Conservation (phyloP, 495 filamentous ascomycete species). For the Amniculicola lignicola region DNA sequence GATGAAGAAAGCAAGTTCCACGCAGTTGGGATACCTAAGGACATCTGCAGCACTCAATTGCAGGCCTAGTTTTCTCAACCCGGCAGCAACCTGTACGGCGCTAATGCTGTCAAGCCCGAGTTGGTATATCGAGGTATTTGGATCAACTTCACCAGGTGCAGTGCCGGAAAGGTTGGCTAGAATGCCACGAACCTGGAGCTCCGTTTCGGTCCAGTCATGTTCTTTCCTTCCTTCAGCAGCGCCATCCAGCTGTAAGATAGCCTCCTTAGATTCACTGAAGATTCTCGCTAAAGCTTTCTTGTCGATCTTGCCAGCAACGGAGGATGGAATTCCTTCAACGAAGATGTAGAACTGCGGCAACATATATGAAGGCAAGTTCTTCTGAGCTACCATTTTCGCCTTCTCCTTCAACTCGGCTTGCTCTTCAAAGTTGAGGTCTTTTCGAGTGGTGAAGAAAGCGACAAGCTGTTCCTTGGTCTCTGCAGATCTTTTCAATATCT, state of each 20-base stretch:
- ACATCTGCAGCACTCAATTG: slow-evolving; percentile 63
- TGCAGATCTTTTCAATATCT: slow-evolving; percentile 17
- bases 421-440: not conserved
- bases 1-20: slow-evolving; percentile 44
- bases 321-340: slow-evolving; percentile 31
- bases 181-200: slow-evolving; percentile 52
- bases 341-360: slow-evolving; percentile 30
- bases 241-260: not conserved
- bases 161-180: slow-evolving; percentile 53
- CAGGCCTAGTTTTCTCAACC: slow-evolving; percentile 37
- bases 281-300: slow-evolving; percentile 37
- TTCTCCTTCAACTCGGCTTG: slow-evolving; percentile 2
- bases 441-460: slow-evolving; percentile 21
- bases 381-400: slow-evolving; percentile 3
- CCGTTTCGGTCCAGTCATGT: slow-evolving; percentile 49
- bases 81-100: slow-evolving; percentile 43
- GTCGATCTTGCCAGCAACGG: slow-evolving; percentile 43
- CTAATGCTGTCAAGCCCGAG: slow-evolving; percentile 47
- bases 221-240: not conserved
- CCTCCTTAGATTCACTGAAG: slow-evolving; percentile 29
- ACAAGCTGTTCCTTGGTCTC: slow-evolving; percentile 31
- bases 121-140: slow-evolving; percentile 42
- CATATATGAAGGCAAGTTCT: slow-evolving; percentile 33
- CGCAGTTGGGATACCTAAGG: slow-evolving; percentile 57
- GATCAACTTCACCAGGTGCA: slow-evolving; percentile 24